phyloP scores from a whole-genome alignment of 495 filamentous ascomycete species.

The Hypoxylon cercidicola region DNA sequence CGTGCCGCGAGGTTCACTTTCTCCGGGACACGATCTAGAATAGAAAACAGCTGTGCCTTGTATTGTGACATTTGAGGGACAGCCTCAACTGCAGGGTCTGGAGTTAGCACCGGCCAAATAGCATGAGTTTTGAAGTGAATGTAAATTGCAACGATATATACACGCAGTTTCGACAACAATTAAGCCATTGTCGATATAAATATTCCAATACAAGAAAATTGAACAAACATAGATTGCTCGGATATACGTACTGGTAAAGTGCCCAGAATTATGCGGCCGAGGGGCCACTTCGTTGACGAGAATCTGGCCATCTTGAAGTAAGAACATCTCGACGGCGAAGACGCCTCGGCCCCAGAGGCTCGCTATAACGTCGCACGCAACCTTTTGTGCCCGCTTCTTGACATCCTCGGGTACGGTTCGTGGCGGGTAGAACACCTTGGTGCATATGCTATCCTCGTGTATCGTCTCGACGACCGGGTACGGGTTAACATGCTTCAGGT shows the following conservation, averaged over 20 bases:
- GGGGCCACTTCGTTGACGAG: conserved; percentile 96
- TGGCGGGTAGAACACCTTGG: conserved; percentile 88
- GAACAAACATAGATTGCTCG: too few species aligned
- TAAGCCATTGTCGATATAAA: background rate
- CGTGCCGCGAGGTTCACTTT: conserved; percentile 68
- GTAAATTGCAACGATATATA: too few species aligned
- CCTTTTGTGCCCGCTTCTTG: conserved; percentile 72
- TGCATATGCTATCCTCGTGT: conserved; percentile 95
- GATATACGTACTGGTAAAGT: conserved; percentile 74
- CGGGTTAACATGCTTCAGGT: conserved; percentile 64
- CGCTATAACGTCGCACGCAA: conserved; percentile 81
- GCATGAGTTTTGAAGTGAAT: too few species aligned
- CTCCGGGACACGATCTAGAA: conserved; percentile 78
- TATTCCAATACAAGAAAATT: background rate
- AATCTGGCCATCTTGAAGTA: conserved; percentile 79
- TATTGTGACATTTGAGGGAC: conserved; percentile 87
- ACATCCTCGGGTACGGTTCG: conserved; percentile 71
- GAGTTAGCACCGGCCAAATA: conserved; percentile 5
- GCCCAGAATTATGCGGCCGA: conserved; percentile 94
- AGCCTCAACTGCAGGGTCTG: conserved; percentile 70
- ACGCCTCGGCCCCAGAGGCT: conserved; percentile 89
- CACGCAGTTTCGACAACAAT: too few species aligned
- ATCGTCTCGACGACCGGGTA: conserved; percentile 95
- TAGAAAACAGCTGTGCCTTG: conserved; percentile 86
- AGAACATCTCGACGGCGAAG: conserved; percentile 97